These are phyloP conservation scores for Lactifluus subvellereus DNA, from an alignment of 768 basidiomycete species.

Conservation along the genomic window DNA sequence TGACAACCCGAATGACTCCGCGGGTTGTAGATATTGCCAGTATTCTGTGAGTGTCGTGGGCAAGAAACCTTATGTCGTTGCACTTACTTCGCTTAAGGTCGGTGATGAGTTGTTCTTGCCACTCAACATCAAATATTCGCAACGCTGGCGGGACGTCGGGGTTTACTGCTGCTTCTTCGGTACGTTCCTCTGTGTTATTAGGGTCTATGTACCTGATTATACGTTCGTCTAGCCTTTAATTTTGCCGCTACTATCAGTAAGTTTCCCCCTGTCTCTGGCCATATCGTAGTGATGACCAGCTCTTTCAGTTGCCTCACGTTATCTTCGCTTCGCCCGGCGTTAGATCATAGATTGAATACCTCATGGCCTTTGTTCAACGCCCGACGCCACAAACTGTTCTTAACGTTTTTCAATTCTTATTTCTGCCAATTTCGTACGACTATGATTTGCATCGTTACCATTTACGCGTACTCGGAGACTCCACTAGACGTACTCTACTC, in stretches of 20 bases:
- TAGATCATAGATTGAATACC: conserved; percentile 9
- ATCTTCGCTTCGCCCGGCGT: conserved; percentile 35
- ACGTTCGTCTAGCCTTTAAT: conserved; percentile 52
- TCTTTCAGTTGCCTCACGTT: conserved; percentile 56
- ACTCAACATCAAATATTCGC: conserved; percentile 56
- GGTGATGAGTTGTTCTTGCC: conserved; percentile 69
- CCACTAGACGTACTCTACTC: background rate
- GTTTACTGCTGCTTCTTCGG: conserved; percentile 59
- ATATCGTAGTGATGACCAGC: conserved; percentile 9
- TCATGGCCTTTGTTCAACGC: background rate
- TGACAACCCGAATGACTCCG: conserved; percentile 54
- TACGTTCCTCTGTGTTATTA: conserved; percentile 28
- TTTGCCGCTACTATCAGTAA: conserved; percentile 50
- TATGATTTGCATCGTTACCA: background rate
- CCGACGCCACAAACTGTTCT: background rate
- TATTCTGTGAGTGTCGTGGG: conserved; percentile 35
- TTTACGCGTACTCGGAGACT: background rate
- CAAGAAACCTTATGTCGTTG: background rate
- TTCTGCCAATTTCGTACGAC: background rate
- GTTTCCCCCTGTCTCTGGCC: conserved; percentile 21
- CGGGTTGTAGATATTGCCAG: conserved; percentile 67
- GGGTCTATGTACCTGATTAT: background rate
- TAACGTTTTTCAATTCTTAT: background rate
- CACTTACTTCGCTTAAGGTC: conserved; percentile 29
- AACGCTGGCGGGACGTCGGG: conserved; percentile 65